Conservation (phyloP, 164 flowering plant species). For the Nymphaea thermarum region DNA sequence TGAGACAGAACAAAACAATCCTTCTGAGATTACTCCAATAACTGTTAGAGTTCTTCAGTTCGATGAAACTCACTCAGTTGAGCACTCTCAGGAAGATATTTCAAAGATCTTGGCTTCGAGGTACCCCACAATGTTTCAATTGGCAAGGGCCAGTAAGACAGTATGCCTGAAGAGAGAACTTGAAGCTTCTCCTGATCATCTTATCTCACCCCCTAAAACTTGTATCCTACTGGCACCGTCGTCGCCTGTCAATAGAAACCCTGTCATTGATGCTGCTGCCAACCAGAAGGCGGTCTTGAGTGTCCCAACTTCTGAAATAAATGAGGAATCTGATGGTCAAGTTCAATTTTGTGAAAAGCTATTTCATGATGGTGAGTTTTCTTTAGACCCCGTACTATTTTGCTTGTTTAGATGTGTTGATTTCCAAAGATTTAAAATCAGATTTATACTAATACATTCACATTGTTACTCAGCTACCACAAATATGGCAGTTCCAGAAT, state of each 20-base stretch:
- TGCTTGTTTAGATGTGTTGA: too few relatives aligned
- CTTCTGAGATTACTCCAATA: constrained; percentile 34
- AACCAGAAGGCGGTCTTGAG: not conserved
- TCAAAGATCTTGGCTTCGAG: constrained; percentile 33
- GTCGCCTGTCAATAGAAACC: constrained; percentile 10
- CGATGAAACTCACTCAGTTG: constrained; percentile 21
- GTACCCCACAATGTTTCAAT: constrained; percentile 47
- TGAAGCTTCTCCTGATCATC: constrained; percentile 50
- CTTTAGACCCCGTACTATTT: too few relatives aligned
- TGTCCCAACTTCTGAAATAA: too few relatives aligned
- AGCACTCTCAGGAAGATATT: constrained; percentile 22
- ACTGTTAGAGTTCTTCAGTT: constrained; percentile 17
- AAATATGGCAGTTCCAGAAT: constrained; percentile 17
- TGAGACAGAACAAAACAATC: constrained; percentile 8
- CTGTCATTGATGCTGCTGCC: constrained; percentile 5
- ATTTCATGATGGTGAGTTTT: too few relatives aligned
- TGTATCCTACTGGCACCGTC: constrained; percentile 68
- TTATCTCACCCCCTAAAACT: constrained; percentile 72
- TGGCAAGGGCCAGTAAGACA: constrained; percentile 14
- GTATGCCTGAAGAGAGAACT: constrained; percentile 22
- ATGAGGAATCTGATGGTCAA: too few relatives aligned
- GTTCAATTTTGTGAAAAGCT: too few relatives aligned
- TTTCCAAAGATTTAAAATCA: too few relatives aligned
- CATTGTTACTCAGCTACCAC: not conserved
- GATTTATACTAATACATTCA: too few relatives aligned